These are phyloP conservation scores for Termitomyces sp. DNA, from an alignment of 768 basidiomycete genomes.

Conservation along the genomic window DNA sequence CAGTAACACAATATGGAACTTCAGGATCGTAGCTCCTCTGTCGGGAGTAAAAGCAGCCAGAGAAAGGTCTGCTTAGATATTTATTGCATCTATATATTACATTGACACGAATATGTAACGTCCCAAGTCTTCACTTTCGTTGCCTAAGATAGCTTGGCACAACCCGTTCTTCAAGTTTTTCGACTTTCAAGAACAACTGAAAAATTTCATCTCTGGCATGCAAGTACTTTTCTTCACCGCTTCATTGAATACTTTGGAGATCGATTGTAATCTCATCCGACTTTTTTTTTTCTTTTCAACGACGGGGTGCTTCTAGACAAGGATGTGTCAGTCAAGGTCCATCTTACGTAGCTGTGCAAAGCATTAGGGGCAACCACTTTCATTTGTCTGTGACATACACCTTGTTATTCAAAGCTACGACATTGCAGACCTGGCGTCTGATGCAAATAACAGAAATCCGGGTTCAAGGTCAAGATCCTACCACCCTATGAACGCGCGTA, in stretches of 20 bases:
- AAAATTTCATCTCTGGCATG: not conserved
- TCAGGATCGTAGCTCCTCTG: not conserved
- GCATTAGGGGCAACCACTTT: not conserved
- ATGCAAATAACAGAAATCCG: too few species aligned
- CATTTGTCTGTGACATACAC: too few species aligned
- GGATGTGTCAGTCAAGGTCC: not conserved
- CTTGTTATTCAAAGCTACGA: too few species aligned
- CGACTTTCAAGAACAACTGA: not conserved
- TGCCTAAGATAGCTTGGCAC: not conserved
- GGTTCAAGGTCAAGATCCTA: not conserved
- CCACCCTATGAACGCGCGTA: not conserved
- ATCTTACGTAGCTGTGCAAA: not conserved
- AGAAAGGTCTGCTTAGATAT: not conserved
- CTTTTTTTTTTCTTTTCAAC: not conserved
- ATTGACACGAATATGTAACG: too few species aligned
- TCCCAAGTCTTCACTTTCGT: too few species aligned
- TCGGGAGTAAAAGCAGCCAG: not conserved
- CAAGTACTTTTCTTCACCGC: not conserved
- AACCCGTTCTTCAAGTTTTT: not conserved
- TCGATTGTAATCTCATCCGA: not conserved
- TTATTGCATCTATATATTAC: too few species aligned
- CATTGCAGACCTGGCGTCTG: too few species aligned
- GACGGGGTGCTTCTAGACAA: not conserved
- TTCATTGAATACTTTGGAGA: too few species aligned
- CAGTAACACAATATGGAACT: not conserved